phyloP scores from a whole-genome alignment of 2,329 filamentous ascomycete species.

The Penicillium sp. region DNA sequence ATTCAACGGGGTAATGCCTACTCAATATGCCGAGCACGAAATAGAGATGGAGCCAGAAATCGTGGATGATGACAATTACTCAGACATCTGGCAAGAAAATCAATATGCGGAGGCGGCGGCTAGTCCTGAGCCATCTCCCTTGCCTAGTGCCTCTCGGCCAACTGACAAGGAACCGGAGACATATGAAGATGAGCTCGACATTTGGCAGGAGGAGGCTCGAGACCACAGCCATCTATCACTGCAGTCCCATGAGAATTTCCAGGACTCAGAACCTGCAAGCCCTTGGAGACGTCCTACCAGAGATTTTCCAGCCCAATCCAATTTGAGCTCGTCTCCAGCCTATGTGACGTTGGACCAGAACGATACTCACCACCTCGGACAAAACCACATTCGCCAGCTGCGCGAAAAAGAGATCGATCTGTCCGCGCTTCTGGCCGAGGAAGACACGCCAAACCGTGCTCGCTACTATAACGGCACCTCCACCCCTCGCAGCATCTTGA shows the following conservation, averaged over 20 bases:
- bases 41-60: slow-evolving; percentile 13
- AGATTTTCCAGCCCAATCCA: slow-evolving; percentile 20
- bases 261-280: slow-evolving; percentile 25
- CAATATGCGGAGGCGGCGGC: no score
- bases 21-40: slow-evolving; percentile 5
- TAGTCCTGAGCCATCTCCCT: no score
- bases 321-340: slow-evolving; percentile 25
- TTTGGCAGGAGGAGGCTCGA: slow-evolving; percentile 45
- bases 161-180: no score
- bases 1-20: no score
- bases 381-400: slow-evolving; percentile 30
- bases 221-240: slow-evolving; percentile 33
- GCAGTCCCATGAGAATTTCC: slow-evolving; percentile 19
- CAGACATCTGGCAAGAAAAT: slow-evolving; percentile 43
- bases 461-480: slow-evolving; percentile 34
- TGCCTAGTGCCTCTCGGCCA: no score
- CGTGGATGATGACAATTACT: slow-evolving; percentile 23
- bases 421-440: slow-evolving; percentile 27
- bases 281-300: slow-evolving; percentile 29
- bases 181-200: slow-evolving; percentile 35
- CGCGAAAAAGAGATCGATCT: slow-evolving; percentile 35
- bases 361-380: slow-evolving; percentile 26
- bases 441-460: slow-evolving; percentile 35
- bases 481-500: slow-evolving; percentile 25
- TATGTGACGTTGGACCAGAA: slow-evolving; percentile 28